These are phyloP conservation scores for Hibiscus syriacus DNA, from an alignment of 345 rosid species.

Conservation along the genomic window DNA sequence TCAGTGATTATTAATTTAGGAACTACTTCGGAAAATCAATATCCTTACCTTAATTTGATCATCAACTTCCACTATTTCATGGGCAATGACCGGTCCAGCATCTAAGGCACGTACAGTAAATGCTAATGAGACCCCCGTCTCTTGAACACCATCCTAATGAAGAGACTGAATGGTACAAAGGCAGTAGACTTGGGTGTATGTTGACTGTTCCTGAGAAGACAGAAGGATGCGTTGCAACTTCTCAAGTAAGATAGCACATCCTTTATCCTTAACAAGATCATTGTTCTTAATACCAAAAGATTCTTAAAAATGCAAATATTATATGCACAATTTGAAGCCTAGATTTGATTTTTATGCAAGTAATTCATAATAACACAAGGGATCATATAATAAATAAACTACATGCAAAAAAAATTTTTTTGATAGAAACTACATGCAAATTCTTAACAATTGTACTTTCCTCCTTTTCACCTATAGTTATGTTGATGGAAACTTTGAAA, in stretches of 20 bases:
- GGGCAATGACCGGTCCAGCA: constrained; percentile 88
- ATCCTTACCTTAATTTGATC: constrained; percentile 67
- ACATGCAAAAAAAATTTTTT: no score
- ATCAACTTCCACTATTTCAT: constrained; percentile 48
- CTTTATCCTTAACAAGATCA: background rate
- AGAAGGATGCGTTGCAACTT: background rate
- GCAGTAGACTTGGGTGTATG: constrained; percentile 88
- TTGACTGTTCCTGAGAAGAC: constrained; percentile 76
- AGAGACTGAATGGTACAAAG: constrained; percentile 37
- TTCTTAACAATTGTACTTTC: background rate
- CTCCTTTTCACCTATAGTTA: background rate
- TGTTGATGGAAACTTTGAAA: no score
- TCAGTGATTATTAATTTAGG: background rate
- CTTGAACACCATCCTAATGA: constrained; percentile 73
- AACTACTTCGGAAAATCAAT: background rate
- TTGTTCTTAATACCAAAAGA: background rate
- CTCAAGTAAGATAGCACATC: background rate
- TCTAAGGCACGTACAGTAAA: constrained; percentile 78
- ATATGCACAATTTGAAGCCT: background rate
- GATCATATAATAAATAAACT: background rate
- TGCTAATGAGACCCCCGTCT: constrained; percentile 90
- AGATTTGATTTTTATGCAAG: background rate
- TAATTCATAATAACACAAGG: background rate
- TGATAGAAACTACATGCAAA: background rate
- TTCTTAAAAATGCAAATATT: background rate